Conservation (phyloP, 208 protist genomes). For the Leishmania aethiopica region DNA sequence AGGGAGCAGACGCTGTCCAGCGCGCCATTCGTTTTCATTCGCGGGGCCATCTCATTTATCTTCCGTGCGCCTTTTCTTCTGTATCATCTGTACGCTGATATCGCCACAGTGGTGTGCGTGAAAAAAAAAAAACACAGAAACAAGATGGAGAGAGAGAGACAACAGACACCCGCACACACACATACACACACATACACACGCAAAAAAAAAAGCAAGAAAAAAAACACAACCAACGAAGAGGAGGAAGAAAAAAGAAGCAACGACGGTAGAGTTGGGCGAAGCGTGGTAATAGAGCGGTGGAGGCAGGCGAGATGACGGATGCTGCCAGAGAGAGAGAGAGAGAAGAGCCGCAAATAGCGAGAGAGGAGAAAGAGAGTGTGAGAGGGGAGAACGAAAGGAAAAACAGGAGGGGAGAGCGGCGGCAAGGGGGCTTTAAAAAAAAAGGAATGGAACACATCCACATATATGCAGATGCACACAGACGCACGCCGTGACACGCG, state of each 20-base stretch:
- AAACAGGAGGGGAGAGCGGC: background rate
- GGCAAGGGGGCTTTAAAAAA: background rate
- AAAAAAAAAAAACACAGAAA: too few species aligned
- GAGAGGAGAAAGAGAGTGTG: background rate
- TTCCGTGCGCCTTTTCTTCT: background rate
- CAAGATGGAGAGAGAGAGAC: background rate
- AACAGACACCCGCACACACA: background rate
- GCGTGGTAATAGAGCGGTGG: background rate
- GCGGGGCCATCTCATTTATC: too few species aligned
- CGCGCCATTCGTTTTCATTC: background rate
- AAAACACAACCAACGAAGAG: background rate
- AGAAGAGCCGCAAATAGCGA: background rate
- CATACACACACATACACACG: background rate
- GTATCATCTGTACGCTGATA: too few species aligned
- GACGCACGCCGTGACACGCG: background rate
- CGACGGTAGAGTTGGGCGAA: background rate
- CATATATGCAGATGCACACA: background rate
- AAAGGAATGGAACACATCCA: background rate
- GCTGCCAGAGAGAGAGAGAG: background rate
- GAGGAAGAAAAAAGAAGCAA: constrained; percentile 6
- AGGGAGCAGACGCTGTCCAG: background rate
- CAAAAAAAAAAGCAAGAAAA: background rate
- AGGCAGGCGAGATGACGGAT: background rate
- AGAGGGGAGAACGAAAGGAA: background rate
- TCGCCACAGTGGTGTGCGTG: background rate